Evolutionary conservation across 768 basidiomycete species (phyloP).

Genomic region (Mycena maculata): DNA sequence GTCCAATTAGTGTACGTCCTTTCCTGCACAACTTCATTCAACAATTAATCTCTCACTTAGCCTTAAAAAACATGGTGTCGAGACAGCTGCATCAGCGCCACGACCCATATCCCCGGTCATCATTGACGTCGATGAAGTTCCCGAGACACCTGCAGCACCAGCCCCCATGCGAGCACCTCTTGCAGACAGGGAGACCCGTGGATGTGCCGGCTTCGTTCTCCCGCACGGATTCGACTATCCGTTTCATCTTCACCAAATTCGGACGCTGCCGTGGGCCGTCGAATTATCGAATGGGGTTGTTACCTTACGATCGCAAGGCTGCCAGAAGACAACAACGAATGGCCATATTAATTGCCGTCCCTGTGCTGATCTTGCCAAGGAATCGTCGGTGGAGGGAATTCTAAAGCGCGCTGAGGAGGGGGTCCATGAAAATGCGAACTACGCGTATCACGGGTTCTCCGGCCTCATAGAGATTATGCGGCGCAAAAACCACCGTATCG

Average conservation of each 20-base stretch:
- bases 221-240: not conserved
- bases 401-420: slow-evolving; percentile 4
- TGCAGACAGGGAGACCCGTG: too few relatives aligned
- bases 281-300: not conserved
- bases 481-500: not conserved
- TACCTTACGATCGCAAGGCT: not conserved
- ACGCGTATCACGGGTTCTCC: not conserved
- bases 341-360: not conserved
- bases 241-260: not conserved
- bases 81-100: too few relatives aligned
- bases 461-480: not conserved
- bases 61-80: too few relatives aligned
- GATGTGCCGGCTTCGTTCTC: too few relatives aligned
- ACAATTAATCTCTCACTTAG: too few relatives aligned
- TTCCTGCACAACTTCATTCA: too few relatives aligned
- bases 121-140: not conserved
- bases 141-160: not conserved
- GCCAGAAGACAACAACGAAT: not conserved
- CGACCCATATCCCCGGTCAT: too few relatives aligned
- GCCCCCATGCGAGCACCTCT: too few relatives aligned
- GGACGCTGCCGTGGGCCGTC: not conserved
- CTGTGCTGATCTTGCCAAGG: not conserved
- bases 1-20: not conserved
- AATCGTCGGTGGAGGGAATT: slow-evolving; percentile 4
- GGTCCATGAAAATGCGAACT: not conserved